Evolutionary conservation across 345 rosid genomes (phyloP), one percentile per base, ranked within the genome.

Genomic region (Populus davidiana): DNA sequence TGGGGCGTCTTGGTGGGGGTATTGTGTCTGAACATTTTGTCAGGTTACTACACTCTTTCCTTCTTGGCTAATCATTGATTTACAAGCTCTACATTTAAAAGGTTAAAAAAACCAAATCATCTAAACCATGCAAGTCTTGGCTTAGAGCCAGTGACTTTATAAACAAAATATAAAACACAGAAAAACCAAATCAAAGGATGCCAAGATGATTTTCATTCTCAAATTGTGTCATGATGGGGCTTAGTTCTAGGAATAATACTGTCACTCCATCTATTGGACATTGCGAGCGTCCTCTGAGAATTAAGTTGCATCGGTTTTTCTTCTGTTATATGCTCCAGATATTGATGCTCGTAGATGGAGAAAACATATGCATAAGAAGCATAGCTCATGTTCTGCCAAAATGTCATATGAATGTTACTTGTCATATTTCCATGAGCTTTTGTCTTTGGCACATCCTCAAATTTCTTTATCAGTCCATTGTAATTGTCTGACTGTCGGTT

Each of bases 1-100:
- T 81, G 10, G 92, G 94, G 59, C 91, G 92, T 31, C 90, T 91
- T 49, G 89, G 92, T 25, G 89, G 92, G 14, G 94, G 94, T 4
- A 52, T 62, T 2, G 71, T 91, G 47, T 91, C 92, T 54, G 92
- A 91, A 69, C 88, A 91, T 79, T 91, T 87, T 81, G 90, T 91
- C 79, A 89, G 92, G 92, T 89, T 6, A 36, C 86, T 78, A 18
- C 36, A 41, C 70, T 35, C 21, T 35, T 17, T n/a, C 49, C 17
- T 17, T 23, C 39, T 52, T 43, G 4, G 43, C 65, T 43, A 29
- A 20, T 43, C 43, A 29, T 16, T 67, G 35, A 17, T 66, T 29
- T 66, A 25, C n/a, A 21, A 14, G 33, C 35, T 35, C 27, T 5
- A 41, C 12, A 13, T 54, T 25, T 27, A 73, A 72, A 33, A 59